phyloP scores from a whole-genome alignment of 192 early-diverging fungal genomes.

The Mortierella antarctica region DNA sequence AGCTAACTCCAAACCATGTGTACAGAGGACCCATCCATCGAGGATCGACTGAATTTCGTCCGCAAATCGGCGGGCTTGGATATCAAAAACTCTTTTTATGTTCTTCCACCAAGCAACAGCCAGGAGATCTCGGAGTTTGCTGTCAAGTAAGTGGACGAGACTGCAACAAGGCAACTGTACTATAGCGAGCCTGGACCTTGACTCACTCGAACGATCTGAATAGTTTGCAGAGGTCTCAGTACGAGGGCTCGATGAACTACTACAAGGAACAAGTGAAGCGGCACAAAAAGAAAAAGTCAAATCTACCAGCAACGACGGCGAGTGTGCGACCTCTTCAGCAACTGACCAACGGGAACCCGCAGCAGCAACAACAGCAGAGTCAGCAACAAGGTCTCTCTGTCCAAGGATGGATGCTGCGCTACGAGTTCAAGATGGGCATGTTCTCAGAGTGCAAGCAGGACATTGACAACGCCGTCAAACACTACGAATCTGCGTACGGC shows the following conservation, averaged over 20 bases:
- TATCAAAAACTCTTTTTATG: conserved; percentile 73
- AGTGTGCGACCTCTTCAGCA: conserved; percentile 31
- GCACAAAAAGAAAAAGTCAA: conserved; percentile 75
- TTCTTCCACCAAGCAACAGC: conserved; percentile 59
- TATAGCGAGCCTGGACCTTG: background rate
- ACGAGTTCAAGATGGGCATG: conserved; percentile 81
- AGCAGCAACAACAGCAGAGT: conserved; percentile 24
- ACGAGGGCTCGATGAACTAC: conserved; percentile 76
- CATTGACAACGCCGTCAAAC: conserved; percentile 65
- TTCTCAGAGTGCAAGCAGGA: conserved; percentile 75
- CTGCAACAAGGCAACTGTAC: background rate
- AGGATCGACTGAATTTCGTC: conserved; percentile 77
- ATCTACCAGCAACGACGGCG: conserved; percentile 61
- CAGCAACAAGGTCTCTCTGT: conserved; percentile 56
- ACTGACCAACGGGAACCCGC: conserved; percentile 18
- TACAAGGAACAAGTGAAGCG: conserved; percentile 83
- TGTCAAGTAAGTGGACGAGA: conserved; percentile 60
- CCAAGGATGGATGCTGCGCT: conserved; percentile 82
- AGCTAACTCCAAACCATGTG: background rate
- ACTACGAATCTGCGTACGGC: conserved; percentile 78
- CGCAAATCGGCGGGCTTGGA: conserved; percentile 77
- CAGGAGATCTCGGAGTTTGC: conserved; percentile 72
- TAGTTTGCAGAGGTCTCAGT: conserved; percentile 74
- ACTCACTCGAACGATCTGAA: background rate
- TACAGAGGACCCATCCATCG: conserved; percentile 71